Base-by-base conservation (phyloP, 352 stramenopile genomes). In the Phytopythium kandeliae region DNA sequence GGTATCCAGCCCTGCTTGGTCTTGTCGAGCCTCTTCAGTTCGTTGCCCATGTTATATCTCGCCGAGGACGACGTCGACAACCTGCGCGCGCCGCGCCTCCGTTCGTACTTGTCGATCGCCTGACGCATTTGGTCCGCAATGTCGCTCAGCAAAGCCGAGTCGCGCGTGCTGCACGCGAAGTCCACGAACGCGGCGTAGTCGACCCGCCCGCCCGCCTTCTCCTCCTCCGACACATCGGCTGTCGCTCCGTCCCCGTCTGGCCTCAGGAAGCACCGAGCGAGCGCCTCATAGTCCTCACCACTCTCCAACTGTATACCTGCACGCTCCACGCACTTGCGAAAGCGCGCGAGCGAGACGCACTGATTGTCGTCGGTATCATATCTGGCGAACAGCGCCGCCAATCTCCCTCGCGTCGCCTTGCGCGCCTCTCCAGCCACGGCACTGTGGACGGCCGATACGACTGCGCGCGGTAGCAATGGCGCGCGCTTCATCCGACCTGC, bases 181-280 rank as follows among this genome's bases (percentile, higher is more conserved):
- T 90, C 76, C 21, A 80, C 48, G 46, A 90, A 90, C 4, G 60
- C 50, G 1, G 60, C 34, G 36, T 88, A 90, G 43, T 86, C 74
- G 17, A 88, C 60, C 12, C 57, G 17, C 26, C 65, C 51, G 42
- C 54, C 50, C 16, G 49, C 28, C 33, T 59, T 53, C 21, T 52
- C 51, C 1, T 63, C 36, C 43, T 30, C 55, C 4, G 9, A 40
- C 38, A 19, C 51, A 13, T 17, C 48, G 15, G 54, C 45, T 26
- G 54, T 57, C 1, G 65, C 33, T 2, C 22, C 51, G 0, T 16
- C 16, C 37, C n/a, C n/a, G n/a, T n/a, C n/a, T n/a, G 19, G 34
- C 26, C 58, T 42, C 11, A 44, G 44, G 56, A 86, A 90, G 54
- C 76, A 88, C 15, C 51, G 25, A 1, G 67, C 55, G 2, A 89